A percentile compares a stretch with the other conserved stretches of the same genome.
phyloP scores from a whole-genome alignment of 306 rosid genomes.

The Corylus avellana region DNA sequence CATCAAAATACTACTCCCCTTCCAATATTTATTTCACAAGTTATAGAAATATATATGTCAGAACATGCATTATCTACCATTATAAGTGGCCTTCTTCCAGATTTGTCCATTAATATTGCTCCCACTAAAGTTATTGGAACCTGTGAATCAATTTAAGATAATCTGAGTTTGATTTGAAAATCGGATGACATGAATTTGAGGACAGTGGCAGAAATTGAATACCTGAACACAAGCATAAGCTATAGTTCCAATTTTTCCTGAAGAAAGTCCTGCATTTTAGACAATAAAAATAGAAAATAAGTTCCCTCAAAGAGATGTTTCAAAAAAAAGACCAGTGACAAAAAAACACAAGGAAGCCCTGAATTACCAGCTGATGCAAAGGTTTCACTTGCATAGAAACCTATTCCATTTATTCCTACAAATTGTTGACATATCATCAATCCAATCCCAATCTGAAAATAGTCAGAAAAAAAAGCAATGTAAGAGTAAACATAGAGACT shows the following conservation, averaged over 20 bases:
- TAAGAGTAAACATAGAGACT: constrained; percentile 10
- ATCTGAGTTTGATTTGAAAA: background rate
- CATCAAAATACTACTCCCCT: background rate
- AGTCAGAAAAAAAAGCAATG: background rate
- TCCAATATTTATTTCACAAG: background rate
- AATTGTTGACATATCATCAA: constrained; percentile 56
- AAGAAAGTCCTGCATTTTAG: constrained; percentile 39
- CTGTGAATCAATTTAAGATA: constrained; percentile 24
- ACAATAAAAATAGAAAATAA: background rate
- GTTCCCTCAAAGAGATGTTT: background rate
- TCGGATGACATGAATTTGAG: background rate
- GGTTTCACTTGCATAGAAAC: constrained; percentile 54
- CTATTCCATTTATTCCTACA: constrained; percentile 49
- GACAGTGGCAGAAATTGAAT: constrained; percentile 6
- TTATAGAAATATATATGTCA: background rate
- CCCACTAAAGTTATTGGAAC: constrained; percentile 51
- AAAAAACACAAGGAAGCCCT: background rate
- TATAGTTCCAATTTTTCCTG: constrained; percentile 49
- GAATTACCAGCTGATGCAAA: constrained; percentile 44
- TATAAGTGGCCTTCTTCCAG: constrained; percentile 55
- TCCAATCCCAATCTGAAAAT: constrained; percentile 49
- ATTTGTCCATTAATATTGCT: constrained; percentile 44
- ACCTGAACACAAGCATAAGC: constrained; percentile 56
- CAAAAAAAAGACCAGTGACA: background rate
- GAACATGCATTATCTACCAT: constrained; percentile 35